Conservation (phyloP, 352 stramenopile genomes). For the Globisporangium alternatum region DNA sequence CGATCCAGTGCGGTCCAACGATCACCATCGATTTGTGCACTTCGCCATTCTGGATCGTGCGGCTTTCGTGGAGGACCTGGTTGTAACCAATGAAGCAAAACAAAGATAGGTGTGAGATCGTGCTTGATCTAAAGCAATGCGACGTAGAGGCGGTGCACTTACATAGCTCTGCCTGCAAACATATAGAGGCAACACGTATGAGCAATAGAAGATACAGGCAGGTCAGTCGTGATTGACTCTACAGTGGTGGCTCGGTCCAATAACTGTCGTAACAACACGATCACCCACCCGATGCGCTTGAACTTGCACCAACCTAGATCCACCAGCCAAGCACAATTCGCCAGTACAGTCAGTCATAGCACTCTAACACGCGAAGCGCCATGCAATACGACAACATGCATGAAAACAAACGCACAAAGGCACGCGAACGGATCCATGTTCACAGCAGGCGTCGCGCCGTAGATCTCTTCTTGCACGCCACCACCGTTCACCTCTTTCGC, state of each 20-base stretch:
- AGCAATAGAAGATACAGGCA: background rate
- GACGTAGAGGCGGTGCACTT: background rate
- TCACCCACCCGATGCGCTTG: conserved; percentile 36
- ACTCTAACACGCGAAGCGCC: background rate
- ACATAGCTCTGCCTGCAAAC: conserved; percentile 26
- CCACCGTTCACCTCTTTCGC: background rate
- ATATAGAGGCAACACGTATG: background rate
- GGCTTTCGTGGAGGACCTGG: conserved; percentile 52
- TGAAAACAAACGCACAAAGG: conserved; percentile 31
- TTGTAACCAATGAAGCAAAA: background rate
- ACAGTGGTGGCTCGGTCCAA: too few species aligned
- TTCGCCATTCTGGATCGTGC: conserved; percentile 23
- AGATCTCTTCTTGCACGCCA: background rate
- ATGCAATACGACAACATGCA: background rate
- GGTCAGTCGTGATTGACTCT: too few species aligned
- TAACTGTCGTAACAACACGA: too few species aligned
- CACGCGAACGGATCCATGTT: conserved; percentile 55
- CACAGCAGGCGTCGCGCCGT: background rate
- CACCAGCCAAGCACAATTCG: background rate
- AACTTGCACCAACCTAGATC: conserved; percentile 44
- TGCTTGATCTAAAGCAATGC: background rate
- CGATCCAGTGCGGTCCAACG: conserved; percentile 80
- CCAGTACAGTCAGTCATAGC: background rate
- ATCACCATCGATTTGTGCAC: conserved; percentile 36
- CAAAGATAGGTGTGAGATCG: background rate